Base-by-base conservation (phyloP, 768 basidiomycete genomes). In the Serendipita sp. region DNA sequence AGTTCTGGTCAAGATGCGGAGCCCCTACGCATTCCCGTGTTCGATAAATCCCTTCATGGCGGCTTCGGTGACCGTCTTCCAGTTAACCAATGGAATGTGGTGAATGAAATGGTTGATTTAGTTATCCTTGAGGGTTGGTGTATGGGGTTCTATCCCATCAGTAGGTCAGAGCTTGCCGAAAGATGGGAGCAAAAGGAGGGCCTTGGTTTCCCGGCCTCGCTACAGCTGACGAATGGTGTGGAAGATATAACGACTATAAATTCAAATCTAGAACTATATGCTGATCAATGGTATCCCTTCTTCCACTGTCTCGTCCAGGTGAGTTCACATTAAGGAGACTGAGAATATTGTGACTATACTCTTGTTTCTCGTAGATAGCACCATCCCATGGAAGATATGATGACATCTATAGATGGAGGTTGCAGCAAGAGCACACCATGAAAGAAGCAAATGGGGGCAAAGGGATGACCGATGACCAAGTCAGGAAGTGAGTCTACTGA, bases 121-220 rank as follows among this genome's bases (percentile, higher is more conserved):
- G 85, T 98, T 58, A 79, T 99, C 56, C 75, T 99, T 56, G 96
- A 99, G 74, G 96, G 96, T 9, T 99, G 96, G 96, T 92, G 86
- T 72, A 82, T 88, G 24, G 94, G 95, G 0, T 97, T 96, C 70
- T 77, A 78, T 60, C 84, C 53, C 90, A 1, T 76, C 90, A 3
- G 67, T 75, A 0, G 50, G 66, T 17, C 72, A 75, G 9, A 80
- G 81, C 64, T 70, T 69, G 69, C 42, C 74, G 78, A 31, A 14
- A 38, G 34, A 38, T 90, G 85, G 80, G 71, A 74, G 11, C 64
- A 60, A 65, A 3, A 42, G 62, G 17, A 69, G 64, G 3, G 2
- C n/a, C 20, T 48, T 45, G 16, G 42, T 63, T 60, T 61, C 24
- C 26, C 28, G 13, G 24, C 14, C 14, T 22, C 56, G 34, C 22